Evolutionary conservation across 75 land plant genomes (phyloP).

Genomic region (Larix kaempferi): DNA sequence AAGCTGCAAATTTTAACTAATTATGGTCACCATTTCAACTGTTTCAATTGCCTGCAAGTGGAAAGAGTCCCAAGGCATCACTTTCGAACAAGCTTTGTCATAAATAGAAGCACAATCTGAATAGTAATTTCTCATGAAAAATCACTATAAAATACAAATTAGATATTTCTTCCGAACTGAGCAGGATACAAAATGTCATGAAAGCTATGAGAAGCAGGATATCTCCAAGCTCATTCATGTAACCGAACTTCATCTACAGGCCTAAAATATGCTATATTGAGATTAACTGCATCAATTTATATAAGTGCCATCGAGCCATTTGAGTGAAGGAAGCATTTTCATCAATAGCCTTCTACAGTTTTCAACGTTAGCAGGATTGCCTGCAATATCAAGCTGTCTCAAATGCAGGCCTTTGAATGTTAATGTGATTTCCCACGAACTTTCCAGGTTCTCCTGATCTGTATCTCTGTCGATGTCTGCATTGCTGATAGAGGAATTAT

Average conservation of each 20-base stretch:
- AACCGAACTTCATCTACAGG: background rate
- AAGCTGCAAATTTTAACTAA: background rate
- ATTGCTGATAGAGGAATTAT: slow-evolving; percentile 25
- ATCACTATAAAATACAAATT: background rate
- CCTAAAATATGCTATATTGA: background rate
- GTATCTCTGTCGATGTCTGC: slow-evolving; percentile 12
- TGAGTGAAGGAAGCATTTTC: slow-evolving; percentile 44
- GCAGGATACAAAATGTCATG: background rate
- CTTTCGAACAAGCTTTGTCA: background rate
- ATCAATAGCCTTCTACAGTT: slow-evolving; percentile 30
- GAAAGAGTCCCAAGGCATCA: background rate
- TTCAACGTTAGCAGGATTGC: slow-evolving; percentile 50
- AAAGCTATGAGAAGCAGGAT: background rate
- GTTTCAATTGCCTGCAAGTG: background rate
- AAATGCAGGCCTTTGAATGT: slow-evolving; percentile 45
- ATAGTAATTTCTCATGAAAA: background rate
- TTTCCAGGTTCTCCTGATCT: slow-evolving; percentile 5
- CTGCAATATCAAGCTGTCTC: slow-evolving; percentile 53
- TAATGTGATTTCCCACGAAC: slow-evolving; percentile 58
- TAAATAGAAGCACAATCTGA: background rate
- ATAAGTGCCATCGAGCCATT: slow-evolving; percentile 53
- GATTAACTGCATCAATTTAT: background rate
- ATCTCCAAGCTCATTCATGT: background rate
- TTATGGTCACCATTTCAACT: background rate
- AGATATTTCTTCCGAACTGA: background rate